Base-by-base conservation (phyloP, 345 rosid genomes). In the Populus simonii region DNA sequence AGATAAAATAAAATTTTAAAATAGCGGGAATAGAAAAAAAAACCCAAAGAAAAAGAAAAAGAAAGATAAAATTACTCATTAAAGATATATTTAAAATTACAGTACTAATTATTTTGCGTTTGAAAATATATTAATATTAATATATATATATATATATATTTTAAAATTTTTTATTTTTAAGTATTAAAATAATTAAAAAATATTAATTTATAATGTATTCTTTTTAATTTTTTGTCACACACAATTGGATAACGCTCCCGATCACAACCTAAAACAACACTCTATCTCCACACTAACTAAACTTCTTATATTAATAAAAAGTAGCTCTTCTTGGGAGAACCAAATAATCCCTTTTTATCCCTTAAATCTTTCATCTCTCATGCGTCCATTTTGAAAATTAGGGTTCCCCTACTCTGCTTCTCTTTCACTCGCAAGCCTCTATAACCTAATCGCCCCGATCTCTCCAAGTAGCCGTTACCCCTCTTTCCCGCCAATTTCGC, bases 401-500 rank as follows among this genome's bases (percentile, higher is more conserved):
- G 89, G 93, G 95, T 92, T 86, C 90, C 87, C 78, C 3, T 13
- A 11, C 81, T 43, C 76, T 61, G 33, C 71, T 33, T 38, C 55
- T 57, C 77, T 70, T 62, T 76, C 76, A 1, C 70, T 43, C 75
- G 11, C 49, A 9, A 27, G 3, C 25, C 81, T 35, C 62, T 59
- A 47, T 81, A 83, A 83, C 88, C 79, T 75, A 74, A 70, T 43
- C 84, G 31, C 39, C 85, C 68, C 81, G 88, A 84, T 85, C 88
- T 75, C 74, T 23, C 31, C 59, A 9, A 80, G 86, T 87, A 89
- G 86, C 88, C 90, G 91, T 85, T 89, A 61, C 36, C 12, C 11
- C 72, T 9, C 25, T 79, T 91, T 94, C 97, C 96, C 94, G 94
- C 97, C 96, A 85, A n/a, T 84, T 87, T 87, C 25, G 23, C 35